Conservation (phyloP, 2,329 filamentous ascomycete genomes). For the Alternaria dauci region DNA sequence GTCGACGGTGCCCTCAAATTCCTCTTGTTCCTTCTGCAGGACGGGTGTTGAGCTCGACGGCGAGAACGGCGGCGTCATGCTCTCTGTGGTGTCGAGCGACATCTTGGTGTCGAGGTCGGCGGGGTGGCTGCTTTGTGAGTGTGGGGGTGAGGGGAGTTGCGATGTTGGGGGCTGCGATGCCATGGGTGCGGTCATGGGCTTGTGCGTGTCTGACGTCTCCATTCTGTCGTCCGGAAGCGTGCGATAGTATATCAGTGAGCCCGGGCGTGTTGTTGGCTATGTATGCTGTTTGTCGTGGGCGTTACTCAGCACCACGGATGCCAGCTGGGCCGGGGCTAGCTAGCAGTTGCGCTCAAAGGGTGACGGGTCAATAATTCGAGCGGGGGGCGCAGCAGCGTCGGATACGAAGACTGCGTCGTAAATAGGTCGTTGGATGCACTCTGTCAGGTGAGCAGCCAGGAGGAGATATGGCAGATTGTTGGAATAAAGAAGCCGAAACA, state of each 20-base stretch:
- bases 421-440: not conserved
- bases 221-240: slow-evolving; percentile 16
- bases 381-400: slow-evolving; percentile 18
- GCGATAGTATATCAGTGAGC: too few species aligned
- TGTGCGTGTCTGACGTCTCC: slow-evolving; percentile 26
- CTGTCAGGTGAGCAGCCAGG: not conserved
- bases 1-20: slow-evolving; percentile 47
- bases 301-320: slow-evolving; percentile 27
- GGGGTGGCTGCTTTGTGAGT: slow-evolving; percentile 30
- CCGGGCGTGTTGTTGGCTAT: not conserved
- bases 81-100: slow-evolving; percentile 24
- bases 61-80: slow-evolving; percentile 41
- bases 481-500: slow-evolving; percentile 17
- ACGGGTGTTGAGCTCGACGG: slow-evolving; percentile 45
- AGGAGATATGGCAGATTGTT: not conserved
- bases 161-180: slow-evolving; percentile 20
- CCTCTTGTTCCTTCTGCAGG: slow-evolving; percentile 41
- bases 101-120: slow-evolving; percentile 20
- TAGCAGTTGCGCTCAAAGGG: slow-evolving; percentile 19
- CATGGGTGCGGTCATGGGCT: slow-evolving; percentile 15
- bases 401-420: slow-evolving; percentile 7
- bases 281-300: not conserved
- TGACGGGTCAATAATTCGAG: not conserved
- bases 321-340: slow-evolving; percentile 31
- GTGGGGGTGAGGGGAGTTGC: slow-evolving; percentile 37